Conservation (phyloP, 1,284 basidiomycete genomes). For the Ganoderma sp. region DNA sequence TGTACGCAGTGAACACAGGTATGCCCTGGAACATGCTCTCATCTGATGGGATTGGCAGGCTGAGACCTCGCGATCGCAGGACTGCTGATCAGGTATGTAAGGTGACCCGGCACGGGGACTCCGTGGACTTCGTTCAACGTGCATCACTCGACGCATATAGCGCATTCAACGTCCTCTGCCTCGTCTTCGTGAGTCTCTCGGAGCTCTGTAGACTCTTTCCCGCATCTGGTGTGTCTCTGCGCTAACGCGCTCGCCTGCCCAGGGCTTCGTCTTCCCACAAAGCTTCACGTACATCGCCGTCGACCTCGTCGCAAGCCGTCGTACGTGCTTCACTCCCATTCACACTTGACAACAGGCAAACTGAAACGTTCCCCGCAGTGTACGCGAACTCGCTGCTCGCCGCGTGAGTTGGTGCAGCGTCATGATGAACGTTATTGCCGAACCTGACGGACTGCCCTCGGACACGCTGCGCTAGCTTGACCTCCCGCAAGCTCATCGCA, state of each 20-base stretch:
- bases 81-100: neutral
- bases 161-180: neutral
- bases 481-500: neutral
- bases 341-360: neutral
- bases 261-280: neutral
- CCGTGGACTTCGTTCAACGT: neutral
- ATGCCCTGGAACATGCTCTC: neutral
- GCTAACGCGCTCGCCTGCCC: neutral
- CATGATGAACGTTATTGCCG: too few relatives aligned
- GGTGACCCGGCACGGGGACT: neutral
- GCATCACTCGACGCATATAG: neutral
- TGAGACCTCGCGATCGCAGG: neutral
- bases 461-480: neutral
- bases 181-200: neutral
- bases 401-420: neutral
- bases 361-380: neutral
- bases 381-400: conserved; percentile 3
- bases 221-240: neutral
- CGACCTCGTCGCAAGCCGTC: neutral
- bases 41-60: too few relatives aligned
- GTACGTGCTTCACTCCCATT: neutral
- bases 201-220: neutral
- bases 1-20: conserved; percentile 23
- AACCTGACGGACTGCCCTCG: too few relatives aligned
- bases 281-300: neutral